Evolutionary conservation across 2,329 filamentous ascomycete genomes (phyloP).

Genomic region (Aspergillus bombycis): DNA sequence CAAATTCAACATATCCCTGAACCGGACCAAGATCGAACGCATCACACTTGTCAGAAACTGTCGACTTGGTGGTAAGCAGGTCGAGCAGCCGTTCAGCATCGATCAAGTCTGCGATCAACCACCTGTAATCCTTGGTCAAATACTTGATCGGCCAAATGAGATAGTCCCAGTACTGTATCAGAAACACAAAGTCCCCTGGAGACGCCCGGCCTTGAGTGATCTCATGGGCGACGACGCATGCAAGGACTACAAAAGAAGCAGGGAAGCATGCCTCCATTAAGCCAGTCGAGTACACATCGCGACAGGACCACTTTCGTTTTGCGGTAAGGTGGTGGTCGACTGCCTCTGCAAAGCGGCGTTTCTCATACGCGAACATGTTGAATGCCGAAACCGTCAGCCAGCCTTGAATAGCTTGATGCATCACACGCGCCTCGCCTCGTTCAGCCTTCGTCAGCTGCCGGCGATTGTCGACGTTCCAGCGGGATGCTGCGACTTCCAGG

Average conservation of each 20-base stretch:
- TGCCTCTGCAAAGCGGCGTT: neutral
- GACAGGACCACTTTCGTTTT: neutral
- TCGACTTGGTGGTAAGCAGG: neutral
- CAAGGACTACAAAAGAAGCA: neutral
- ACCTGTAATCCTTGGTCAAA: neutral
- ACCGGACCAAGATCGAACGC: neutral
- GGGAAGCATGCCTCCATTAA: neutral
- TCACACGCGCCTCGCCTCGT: neutral
- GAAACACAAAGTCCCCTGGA: neutral
- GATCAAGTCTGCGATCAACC: neutral
- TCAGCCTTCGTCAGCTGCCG: neutral
- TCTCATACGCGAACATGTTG: neutral
- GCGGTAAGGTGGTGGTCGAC: neutral
- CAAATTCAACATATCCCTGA: slow-evolving; percentile 52
- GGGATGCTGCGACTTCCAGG: neutral
- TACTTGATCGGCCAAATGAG: neutral
- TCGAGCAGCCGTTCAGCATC: neutral
- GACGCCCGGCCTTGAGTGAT: neutral
- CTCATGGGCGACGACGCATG: neutral
- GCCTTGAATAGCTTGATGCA: neutral
- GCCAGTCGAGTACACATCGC: neutral
- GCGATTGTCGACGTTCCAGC: neutral
- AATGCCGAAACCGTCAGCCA: neutral
- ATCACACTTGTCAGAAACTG: neutral
- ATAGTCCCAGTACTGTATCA: neutral